Evolutionary conservation across 345 rosid species (phyloP).

Genomic region (Murraya koenigii): DNA sequence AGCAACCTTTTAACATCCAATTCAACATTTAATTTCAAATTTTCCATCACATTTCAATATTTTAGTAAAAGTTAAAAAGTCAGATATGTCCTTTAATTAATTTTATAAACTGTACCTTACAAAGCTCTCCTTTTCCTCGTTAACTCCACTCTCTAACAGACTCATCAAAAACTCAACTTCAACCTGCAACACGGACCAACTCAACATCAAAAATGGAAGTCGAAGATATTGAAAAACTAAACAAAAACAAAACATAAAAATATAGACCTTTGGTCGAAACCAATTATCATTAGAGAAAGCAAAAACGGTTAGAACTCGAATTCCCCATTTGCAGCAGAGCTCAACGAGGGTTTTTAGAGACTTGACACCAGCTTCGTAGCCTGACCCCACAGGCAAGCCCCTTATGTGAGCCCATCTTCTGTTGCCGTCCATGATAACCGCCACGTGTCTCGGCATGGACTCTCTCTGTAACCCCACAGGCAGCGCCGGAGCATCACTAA

Average conservation of each 20-base stretch:
- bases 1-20: background rate
- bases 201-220: background rate
- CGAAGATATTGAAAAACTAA: background rate
- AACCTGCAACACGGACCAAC: conserved; percentile 18
- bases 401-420: conserved; percentile 24
- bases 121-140: conserved; percentile 17
- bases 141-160: conserved; percentile 15
- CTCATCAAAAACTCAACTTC: conserved; percentile 29
- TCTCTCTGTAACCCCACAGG: conserved; percentile 18
- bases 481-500: background rate
- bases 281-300: conserved; percentile 36
- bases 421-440: conserved; percentile 30
- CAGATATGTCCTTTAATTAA: background rate
- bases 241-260: background rate
- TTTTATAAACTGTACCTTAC: conserved; percentile 14
- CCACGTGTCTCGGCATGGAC: conserved; percentile 29
- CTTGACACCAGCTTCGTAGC: conserved; percentile 27
- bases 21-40: background rate
- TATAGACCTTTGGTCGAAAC: conserved; percentile 26
- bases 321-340: conserved; percentile 28
- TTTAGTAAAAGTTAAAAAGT: background rate
- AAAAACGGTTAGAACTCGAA: conserved; percentile 23
- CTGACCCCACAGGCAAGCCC: conserved; percentile 18
- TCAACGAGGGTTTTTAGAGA: conserved; percentile 16
- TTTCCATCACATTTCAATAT: background rate